Conservation (phyloP, 108 stramenopile genomes). For the Epithemia pelagica region DNA sequence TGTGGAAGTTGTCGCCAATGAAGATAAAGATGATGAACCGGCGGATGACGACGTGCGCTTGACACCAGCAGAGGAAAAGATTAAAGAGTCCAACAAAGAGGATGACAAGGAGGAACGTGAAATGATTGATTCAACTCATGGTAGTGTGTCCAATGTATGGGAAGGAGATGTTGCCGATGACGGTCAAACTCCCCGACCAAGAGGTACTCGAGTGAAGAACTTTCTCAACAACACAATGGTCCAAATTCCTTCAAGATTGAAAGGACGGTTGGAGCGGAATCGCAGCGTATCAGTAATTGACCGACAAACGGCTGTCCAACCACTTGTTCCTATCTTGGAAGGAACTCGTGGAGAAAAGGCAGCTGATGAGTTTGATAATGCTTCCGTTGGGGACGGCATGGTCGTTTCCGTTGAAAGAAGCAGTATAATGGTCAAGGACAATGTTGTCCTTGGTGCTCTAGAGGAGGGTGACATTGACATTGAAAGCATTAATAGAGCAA, state of each 20-base stretch:
- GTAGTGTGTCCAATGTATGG: not conserved
- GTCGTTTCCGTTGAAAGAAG: constrained; percentile 47
- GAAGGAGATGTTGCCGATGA: not conserved
- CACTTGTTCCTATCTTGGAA: constrained; percentile 44
- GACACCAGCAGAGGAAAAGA: constrained; percentile 13
- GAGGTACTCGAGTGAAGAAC: constrained; percentile 32
- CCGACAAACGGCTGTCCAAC: constrained; percentile 9
- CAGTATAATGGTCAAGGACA: constrained; percentile 47
- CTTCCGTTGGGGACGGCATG: constrained; percentile 33
- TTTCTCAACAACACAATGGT: constrained; percentile 41
- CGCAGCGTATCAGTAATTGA: constrained; percentile 13
- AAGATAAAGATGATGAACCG: constrained; percentile 30
- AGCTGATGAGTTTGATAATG: constrained; percentile 26
- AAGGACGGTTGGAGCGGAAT: constrained; percentile 32
- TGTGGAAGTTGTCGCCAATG: constrained; percentile 9
- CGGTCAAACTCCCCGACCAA: not conserved
- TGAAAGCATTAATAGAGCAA: constrained; percentile 60
- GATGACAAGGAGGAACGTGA: constrained; percentile 14
- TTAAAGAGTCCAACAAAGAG: constrained; percentile 12
- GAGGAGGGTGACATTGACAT: constrained; percentile 56
- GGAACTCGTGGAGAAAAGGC: constrained; percentile 24
- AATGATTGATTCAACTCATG: not conserved
- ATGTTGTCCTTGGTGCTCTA: constrained; percentile 36
- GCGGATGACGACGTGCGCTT: constrained; percentile 4
- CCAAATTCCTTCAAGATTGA: constrained; percentile 55